Evolutionary conservation across 2,329 filamentous ascomycete genomes (phyloP), one percentile per base, ranked within the genome.

Genomic region (Trichoderma atroviride): DNA sequence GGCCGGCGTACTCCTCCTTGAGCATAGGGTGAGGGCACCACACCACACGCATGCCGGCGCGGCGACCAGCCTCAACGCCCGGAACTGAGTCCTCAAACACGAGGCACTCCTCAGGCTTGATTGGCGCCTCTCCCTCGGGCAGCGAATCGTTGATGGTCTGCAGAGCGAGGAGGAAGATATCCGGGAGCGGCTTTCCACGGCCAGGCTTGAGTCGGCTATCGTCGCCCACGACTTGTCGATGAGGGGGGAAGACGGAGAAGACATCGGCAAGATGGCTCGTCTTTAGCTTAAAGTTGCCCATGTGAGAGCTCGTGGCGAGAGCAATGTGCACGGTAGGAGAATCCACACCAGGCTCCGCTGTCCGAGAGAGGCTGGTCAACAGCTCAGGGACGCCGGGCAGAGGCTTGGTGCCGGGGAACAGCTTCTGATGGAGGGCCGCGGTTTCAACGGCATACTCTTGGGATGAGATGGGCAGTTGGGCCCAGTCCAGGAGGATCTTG

Each of bases 51-150:
- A 98, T 98, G 0, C 95, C 95, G 0, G 96, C 96, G 73, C 96
- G 88, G 65, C 96, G 85, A 5, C 94, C 96, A 2, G 93, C 89
- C 81, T 99, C 96, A 3, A 97, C 93, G 4, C 96, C 96, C 0
- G 94, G 93, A 1, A 98, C 94, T 57, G 91, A 93, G 79, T 99
- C 96, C 81, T 99, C 96, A 75, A 99, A 98, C 0, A 98, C 96
- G 19, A 99, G 84, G 78, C 96, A 98, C 80, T 98, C 95, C 73
- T 92, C 91, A 0, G 94, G 93, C 66, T 78, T 84, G 72, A 99
- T 90, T 70, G 87, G 82, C 72, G 85, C 82, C 63, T 91, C 89
- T 50, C 88, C 88, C 4, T 85, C 81, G 0, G 84, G 82, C 7
- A 96, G 83, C 19, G 88, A 88, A 55, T 88, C 87, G 80, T 99